Percentiles rank a stretch among this genome's conserved stretches.
These are phyloP conservation scores for Camellia japonica DNA, from an alignment of 148 eudicot genomes.

Conservation along the genomic window DNA sequence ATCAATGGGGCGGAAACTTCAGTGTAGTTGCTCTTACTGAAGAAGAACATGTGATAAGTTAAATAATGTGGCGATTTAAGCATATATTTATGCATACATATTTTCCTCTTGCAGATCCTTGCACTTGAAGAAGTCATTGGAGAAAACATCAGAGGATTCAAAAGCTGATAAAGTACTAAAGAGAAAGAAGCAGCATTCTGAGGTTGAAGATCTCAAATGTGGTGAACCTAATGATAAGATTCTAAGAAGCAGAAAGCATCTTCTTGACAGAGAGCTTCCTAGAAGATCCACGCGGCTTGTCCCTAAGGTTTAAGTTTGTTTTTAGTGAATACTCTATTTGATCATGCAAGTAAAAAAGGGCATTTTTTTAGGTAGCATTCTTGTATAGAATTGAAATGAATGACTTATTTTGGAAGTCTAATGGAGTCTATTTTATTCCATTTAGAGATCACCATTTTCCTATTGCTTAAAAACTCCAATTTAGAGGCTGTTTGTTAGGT, in stretches of 20 bases:
- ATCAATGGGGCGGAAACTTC: constrained; percentile 26
- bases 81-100: constrained; percentile 4
- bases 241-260: constrained; percentile 31
- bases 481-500: not conserved
- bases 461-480: not conserved
- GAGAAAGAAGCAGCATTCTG: constrained; percentile 26
- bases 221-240: constrained; percentile 21
- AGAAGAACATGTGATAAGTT: constrained; percentile 6
- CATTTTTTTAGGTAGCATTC: not conserved
- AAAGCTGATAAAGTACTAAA: constrained; percentile 20
- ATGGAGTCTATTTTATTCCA: not conserved
- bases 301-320: constrained; percentile 27
- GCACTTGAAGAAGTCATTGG: constrained; percentile 14
- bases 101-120: constrained; percentile 24
- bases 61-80: constrained; percentile 5
- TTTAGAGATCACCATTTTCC: too few relatives aligned
- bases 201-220: constrained; percentile 21
- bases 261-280: constrained; percentile 26
- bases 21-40: constrained; percentile 32
- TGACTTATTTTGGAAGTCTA: not conserved
- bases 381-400: not conserved
- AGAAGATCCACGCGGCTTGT: constrained; percentile 40
- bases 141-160: constrained; percentile 19
- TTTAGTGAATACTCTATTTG: not conserved
- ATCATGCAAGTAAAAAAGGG: not conserved